These are phyloP conservation scores for Neocatenulostroma microsporum DNA, from an alignment of 2,329 filamentous ascomycete species.

Conservation along the genomic window DNA sequence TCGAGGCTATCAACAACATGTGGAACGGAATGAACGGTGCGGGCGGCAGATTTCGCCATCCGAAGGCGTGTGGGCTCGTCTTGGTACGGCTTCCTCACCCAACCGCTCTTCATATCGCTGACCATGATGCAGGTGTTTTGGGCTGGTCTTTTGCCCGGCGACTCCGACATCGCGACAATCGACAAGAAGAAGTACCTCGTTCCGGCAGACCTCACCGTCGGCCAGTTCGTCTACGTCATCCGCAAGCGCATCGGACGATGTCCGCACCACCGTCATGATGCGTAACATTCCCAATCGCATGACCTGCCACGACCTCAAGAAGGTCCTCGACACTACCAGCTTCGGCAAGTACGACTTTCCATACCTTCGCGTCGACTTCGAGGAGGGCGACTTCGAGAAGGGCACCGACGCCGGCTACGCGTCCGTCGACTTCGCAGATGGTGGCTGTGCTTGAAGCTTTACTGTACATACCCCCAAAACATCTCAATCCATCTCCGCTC, in stretches of 20 bases:
- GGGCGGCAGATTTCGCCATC: no score
- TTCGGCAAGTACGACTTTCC: slow-evolving; percentile 86
- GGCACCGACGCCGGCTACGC: slow-evolving; percentile 77
- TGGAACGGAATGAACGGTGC: no score
- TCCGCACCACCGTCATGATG: slow-evolving; percentile 65
- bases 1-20: no score
- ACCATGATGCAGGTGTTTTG: no score
- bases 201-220: slow-evolving; percentile 92
- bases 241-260: slow-evolving; percentile 82
- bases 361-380: slow-evolving; percentile 72
- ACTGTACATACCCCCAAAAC: no score
- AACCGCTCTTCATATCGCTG: no score
- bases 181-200: slow-evolving; percentile 99
- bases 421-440: slow-evolving; percentile 91
- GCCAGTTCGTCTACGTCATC: slow-evolving; percentile 99
- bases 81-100: no score
- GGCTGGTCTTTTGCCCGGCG: no score
- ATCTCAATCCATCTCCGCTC: no score
- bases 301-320: slow-evolving; percentile 57
- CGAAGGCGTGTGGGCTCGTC: no score
- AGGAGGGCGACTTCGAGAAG: no score
- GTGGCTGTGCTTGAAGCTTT: no score
- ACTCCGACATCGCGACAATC: slow-evolving; percentile 98
- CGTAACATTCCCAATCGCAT: slow-evolving; percentile 92
- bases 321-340: slow-evolving; percentile 68